phyloP scores from a whole-genome alignment of 2,329 filamentous ascomycete genomes.

The Dactylellina leptospora region DNA sequence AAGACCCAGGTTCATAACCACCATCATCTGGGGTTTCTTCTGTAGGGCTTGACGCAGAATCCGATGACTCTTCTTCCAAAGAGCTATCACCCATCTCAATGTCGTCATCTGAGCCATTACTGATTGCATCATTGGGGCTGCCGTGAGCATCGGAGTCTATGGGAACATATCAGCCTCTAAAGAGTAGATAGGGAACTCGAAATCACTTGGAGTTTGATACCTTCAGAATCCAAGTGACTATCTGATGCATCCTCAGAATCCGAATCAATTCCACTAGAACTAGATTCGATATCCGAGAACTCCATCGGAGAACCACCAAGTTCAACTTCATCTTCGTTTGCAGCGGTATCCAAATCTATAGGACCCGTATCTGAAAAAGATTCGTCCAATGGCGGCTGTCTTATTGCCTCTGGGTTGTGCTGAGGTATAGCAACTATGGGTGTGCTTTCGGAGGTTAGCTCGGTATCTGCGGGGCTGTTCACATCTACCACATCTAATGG shows the following conservation, averaged over 20 bases:
- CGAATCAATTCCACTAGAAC: constrained; percentile 2
- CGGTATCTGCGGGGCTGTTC: neutral
- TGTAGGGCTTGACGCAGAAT: constrained; percentile 27
- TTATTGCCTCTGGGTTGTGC: neutral
- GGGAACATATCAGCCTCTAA: constrained; percentile 15
- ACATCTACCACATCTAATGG: neutral
- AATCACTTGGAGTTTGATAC: constrained; percentile 5
- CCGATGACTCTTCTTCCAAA: neutral
- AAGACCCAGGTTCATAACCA: constrained; percentile 29
- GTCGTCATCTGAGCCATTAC: constrained; percentile 10
- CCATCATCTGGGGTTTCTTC: constrained; percentile 24
- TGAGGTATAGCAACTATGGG: neutral
- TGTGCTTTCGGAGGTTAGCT: neutral
- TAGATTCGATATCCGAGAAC: constrained; percentile 23
- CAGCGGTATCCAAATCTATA: constrained; percentile 16
- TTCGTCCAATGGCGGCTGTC: constrained; percentile 14
- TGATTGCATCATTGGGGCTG: constrained; percentile 18
- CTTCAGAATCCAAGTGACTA: constrained; percentile 7
- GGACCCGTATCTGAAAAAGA: constrained; percentile 20
- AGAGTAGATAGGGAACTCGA: neutral
- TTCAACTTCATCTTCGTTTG: constrained; percentile 9
- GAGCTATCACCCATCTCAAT: constrained; percentile 34
- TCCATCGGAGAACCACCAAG: constrained; percentile 36
- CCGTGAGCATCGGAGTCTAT: constrained; percentile 11
- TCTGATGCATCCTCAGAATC: neutral